A percentile compares a stretch with the other conserved stretches of the same genome.
Conservation (phyloP, 1,284 basidiomycete genomes). For the Tilletia setariae region DNA sequence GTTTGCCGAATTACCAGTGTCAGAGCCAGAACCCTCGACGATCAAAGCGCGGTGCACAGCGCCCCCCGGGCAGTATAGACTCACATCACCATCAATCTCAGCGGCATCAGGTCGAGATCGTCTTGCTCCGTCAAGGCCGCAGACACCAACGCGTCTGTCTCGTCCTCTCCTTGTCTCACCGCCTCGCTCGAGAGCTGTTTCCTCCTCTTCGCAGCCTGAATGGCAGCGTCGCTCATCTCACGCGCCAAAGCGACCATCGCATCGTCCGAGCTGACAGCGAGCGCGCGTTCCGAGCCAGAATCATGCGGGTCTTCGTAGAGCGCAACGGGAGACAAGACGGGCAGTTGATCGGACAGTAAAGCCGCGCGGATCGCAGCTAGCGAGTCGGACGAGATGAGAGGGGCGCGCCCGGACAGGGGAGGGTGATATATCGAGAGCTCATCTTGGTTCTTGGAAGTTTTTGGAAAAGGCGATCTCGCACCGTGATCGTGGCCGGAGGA, state of each 20-base stretch:
- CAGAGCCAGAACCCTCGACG: neutral
- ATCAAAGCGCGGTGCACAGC: neutral
- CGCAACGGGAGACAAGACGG: constrained; percentile 90
- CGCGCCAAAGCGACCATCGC: constrained; percentile 81
- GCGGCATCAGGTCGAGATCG: constrained; percentile 58
- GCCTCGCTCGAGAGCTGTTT: constrained; percentile 5
- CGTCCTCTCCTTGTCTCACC: neutral
- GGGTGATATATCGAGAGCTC: constrained; percentile 10
- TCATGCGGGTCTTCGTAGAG: constrained; percentile 73
- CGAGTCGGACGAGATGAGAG: constrained; percentile 66
- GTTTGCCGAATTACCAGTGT: neutral
- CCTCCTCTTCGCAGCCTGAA: constrained; percentile 9
- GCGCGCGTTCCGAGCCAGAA: constrained; percentile 63
- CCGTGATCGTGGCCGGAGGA: neutral
- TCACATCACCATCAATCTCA: constrained; percentile 88
- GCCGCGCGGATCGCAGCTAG: constrained; percentile 80
- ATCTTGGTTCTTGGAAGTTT: neutral
- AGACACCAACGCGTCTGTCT: constrained; percentile 1
- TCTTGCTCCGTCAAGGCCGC: constrained; percentile 21
- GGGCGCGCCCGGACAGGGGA: constrained; percentile 25
- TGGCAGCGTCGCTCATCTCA: constrained; percentile 64
- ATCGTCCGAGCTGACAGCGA: constrained; percentile 83
- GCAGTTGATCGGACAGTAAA: constrained; percentile 86
- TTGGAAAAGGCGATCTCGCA: neutral
- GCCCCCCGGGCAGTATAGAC: too few species aligned